phyloP scores from a whole-genome alignment of 768 basidiomycete species.

The Psilocybe sp. region DNA sequence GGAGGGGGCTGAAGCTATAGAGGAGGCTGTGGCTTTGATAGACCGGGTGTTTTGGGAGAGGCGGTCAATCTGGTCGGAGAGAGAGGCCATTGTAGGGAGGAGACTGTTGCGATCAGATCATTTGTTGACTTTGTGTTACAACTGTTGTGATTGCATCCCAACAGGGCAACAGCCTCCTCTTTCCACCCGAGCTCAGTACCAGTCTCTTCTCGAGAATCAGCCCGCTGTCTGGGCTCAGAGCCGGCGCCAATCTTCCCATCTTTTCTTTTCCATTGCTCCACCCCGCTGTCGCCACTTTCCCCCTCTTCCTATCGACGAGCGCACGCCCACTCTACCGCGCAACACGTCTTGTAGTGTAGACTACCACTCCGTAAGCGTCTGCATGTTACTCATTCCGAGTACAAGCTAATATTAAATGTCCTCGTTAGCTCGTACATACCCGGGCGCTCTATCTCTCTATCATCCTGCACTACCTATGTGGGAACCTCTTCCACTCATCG shows the following conservation, averaged over 20 bases:
- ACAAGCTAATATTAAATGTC: too few relatives aligned
- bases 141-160: conserved; percentile 13
- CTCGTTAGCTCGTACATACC: not conserved
- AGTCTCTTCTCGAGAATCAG: conserved; percentile 3
- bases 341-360: too few relatives aligned
- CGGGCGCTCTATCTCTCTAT: conserved; percentile 11
- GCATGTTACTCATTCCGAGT: not conserved
- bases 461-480: conserved; percentile 31
- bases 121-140: conserved; percentile 12
- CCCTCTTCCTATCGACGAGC: conserved; percentile 2
- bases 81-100: conserved; percentile 42
- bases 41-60: conserved; percentile 49
- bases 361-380: not conserved
- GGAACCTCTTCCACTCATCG: conserved; percentile 59
- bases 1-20: conserved; percentile 23
- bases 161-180: conserved; percentile 13
- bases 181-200: not conserved
- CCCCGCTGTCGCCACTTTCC: not conserved
- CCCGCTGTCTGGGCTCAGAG: not conserved
- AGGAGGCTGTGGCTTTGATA: conserved; percentile 43
- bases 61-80: conserved; percentile 69
- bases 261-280: not conserved
- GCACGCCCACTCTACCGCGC: not conserved
- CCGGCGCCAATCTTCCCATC: conserved; percentile 7
- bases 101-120: not conserved